Percentiles rank a stretch among this genome's conserved stretches.
These are phyloP conservation scores for Verticillium nonalfalfae DNA, from an alignment of 2,329 filamentous ascomycete genomes.

Conservation along the genomic window DNA sequence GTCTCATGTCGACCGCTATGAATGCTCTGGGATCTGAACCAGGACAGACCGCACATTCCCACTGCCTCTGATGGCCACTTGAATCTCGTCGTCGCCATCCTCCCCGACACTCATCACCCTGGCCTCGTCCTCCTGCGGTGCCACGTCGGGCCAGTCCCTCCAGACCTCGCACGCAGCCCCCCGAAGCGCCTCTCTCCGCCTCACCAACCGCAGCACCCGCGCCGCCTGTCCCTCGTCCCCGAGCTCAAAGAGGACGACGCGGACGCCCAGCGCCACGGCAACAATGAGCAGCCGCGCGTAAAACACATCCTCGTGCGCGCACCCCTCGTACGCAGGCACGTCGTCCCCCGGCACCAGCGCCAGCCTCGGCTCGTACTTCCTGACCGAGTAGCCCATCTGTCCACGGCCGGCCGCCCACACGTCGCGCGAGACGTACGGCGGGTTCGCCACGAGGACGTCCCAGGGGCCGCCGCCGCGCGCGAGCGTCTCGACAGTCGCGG, in stretches of 20 bases:
- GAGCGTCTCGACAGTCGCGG: slow-evolving; percentile 25
- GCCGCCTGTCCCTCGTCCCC: slow-evolving; percentile 62
- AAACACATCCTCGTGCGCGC: slow-evolving; percentile 48
- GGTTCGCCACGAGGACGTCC: slow-evolving; percentile 79
- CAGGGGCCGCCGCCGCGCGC: slow-evolving; percentile 16
- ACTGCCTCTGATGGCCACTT: slow-evolving; percentile 35
- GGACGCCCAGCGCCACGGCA: slow-evolving; percentile 40
- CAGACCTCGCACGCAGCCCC: slow-evolving; percentile 55
- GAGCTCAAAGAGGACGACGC: slow-evolving; percentile 62
- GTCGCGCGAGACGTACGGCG: slow-evolving; percentile 74
- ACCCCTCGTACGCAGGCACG: slow-evolving; percentile 21
- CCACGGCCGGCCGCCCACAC: slow-evolving; percentile 30
- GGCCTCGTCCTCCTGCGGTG: slow-evolving; percentile 19
- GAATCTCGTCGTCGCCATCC: slow-evolving; percentile 3
- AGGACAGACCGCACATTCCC: slow-evolving; percentile 42
- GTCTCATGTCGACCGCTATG: too few relatives aligned
- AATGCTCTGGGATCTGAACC: not conserved
- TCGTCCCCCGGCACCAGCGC: slow-evolving; percentile 59
- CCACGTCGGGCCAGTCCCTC: slow-evolving; percentile 57
- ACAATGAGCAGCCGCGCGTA: slow-evolving; percentile 60
- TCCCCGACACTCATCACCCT: slow-evolving; percentile 14
- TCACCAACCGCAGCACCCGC: slow-evolving; percentile 50
- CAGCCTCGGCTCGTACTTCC: slow-evolving; percentile 71
- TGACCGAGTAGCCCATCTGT: slow-evolving; percentile 63
- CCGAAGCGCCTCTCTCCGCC: slow-evolving; percentile 17